A percentile compares a stretch with the other conserved stretches of the same genome.
These are phyloP conservation scores for Talaromyces adpressus DNA, from an alignment of 495 filamentous ascomycete genomes.

Conservation along the genomic window DNA sequence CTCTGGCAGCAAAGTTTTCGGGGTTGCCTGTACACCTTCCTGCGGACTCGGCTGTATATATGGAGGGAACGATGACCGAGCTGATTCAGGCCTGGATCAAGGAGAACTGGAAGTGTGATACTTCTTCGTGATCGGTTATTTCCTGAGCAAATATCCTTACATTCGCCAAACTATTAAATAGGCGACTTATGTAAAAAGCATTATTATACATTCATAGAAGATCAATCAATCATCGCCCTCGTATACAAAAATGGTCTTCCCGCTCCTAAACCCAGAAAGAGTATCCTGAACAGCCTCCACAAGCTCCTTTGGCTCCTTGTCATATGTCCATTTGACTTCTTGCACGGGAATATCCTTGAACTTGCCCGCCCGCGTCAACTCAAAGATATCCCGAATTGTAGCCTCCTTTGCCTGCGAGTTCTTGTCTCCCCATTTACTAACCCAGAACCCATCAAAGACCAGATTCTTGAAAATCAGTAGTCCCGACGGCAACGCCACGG, in stretches of 20 bases:
- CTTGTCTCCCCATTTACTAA: constrained; percentile 78
- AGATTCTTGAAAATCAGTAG: constrained; percentile 88
- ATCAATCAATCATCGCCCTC: constrained; percentile 35
- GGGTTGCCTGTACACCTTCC: constrained; percentile 52
- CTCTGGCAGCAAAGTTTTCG: constrained; percentile 63
- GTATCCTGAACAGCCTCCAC: constrained; percentile 64
- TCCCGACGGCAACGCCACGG: constrained; percentile 66
- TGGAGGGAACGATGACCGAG: constrained; percentile 63
- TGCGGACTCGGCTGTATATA: constrained; percentile 53
- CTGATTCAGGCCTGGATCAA: constrained; percentile 72
- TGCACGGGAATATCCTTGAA: constrained; percentile 78
- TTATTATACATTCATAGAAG: constrained; percentile 6
- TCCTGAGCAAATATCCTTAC: background rate
- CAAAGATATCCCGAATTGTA: constrained; percentile 75
- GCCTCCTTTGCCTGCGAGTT: constrained; percentile 66
- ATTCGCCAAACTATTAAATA: background rate
- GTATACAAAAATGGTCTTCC: constrained; percentile 89
- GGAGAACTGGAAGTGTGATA: constrained; percentile 58
- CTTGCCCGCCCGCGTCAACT: constrained; percentile 61
- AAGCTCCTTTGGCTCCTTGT: constrained; percentile 58
- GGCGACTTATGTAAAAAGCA: background rate
- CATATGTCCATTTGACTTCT: constrained; percentile 72
- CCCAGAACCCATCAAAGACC: constrained; percentile 87
- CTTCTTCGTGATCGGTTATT: background rate
- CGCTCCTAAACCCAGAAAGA: constrained; percentile 69